A percentile compares a stretch with the other conserved stretches of the same genome.
These are phyloP conservation scores for Exophiala dermatitidis DNA, from an alignment of 2,329 filamentous ascomycete genomes.

Conservation along the genomic window DNA sequence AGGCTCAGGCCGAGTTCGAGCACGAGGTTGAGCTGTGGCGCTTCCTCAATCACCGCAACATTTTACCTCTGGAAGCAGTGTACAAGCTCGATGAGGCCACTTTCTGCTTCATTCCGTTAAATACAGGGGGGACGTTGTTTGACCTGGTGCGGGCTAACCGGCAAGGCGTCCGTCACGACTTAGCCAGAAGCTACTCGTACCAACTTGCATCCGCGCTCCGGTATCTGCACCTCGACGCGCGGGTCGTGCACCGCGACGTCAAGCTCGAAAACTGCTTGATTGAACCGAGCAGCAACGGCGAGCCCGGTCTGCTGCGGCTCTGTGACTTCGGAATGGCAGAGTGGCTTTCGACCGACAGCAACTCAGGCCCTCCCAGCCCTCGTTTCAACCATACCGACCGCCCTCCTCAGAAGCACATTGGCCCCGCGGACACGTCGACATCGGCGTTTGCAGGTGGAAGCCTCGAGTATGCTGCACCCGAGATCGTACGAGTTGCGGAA, in stretches of 20 bases:
- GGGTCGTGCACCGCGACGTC: slow-evolving; percentile 60
- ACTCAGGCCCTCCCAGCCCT: slow-evolving; percentile 42
- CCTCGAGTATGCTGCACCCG: slow-evolving; percentile 48
- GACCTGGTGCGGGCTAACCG: slow-evolving; percentile 54
- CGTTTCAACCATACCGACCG: slow-evolving; percentile 42
- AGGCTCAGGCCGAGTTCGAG: slow-evolving; percentile 59
- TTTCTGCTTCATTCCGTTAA: slow-evolving; percentile 60
- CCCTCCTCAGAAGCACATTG: slow-evolving; percentile 45
- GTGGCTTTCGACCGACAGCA: slow-evolving; percentile 53
- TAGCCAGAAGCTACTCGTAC: slow-evolving; percentile 55
- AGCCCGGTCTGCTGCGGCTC: slow-evolving; percentile 52
- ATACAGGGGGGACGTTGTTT: slow-evolving; percentile 57
- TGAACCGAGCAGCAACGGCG: slow-evolving; percentile 44
- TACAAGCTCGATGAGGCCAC: slow-evolving; percentile 63
- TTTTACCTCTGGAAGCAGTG: slow-evolving; percentile 56
- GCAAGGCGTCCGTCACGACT: slow-evolving; percentile 43
- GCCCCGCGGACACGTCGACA: slow-evolving; percentile 50
- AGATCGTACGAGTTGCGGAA: slow-evolving; percentile 37
- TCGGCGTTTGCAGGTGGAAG: slow-evolving; percentile 50
- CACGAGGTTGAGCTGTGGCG: slow-evolving; percentile 63
- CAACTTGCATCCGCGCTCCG: slow-evolving; percentile 58
- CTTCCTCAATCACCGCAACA: slow-evolving; percentile 55
- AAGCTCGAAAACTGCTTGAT: slow-evolving; percentile 63
- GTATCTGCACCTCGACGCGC: slow-evolving; percentile 61
- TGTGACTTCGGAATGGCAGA: slow-evolving; percentile 66